Base-by-base conservation (phyloP, 176 grass and related monocot species). In the Microstegium vimineum region DNA sequence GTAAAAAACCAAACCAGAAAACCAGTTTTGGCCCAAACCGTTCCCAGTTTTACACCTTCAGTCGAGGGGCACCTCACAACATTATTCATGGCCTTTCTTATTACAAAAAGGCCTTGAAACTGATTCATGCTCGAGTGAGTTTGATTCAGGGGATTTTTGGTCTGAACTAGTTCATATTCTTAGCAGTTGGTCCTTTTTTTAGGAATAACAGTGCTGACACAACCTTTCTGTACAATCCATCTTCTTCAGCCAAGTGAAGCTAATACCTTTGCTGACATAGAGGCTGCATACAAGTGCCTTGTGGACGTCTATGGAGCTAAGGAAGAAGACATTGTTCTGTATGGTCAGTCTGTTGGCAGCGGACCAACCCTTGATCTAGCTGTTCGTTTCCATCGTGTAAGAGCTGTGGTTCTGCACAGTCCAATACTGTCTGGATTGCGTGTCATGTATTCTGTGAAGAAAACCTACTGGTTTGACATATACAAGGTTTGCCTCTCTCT, bases 391-490 rank as follows among this genome's bases (percentile, higher is more conserved):
- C 71, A 79, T 86, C 71, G 23, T 9, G 30, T 88, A 70, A 87
- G 93, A 90, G 96, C 89, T 22, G 90, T 98, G 66, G 86, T 98
- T 87, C 56, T 98, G 15, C 96, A 98, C 51, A 93, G 93, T 51
- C 79, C 96, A 34, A 90, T 98, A 69, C 74, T 98, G 16, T 98
- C 93, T 71, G 96, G 96, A n/a, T 31, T 98, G 61, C 92, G 90
- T 64, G 96, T 98, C 32, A 90, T 98, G 90, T 98, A 98, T 67
- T 82, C 90, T 32, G 77, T 95, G 84, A 98, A 95, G 80, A 94
- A 79, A 68, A 93, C 93, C 43, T 93, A 91, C 80, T 98, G 90
- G 96, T 98, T 98, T 83, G 96, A 98, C 80, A 95, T 95, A 77
- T 98, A 95, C 62, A 98, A 98, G 96, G 96, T 98, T 66, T 67